Percentiles rank a stretch among this genome's conserved stretches.
phyloP scores from a whole-genome alignment of 257 asterid species.

The Solanum clarkiae region DNA sequence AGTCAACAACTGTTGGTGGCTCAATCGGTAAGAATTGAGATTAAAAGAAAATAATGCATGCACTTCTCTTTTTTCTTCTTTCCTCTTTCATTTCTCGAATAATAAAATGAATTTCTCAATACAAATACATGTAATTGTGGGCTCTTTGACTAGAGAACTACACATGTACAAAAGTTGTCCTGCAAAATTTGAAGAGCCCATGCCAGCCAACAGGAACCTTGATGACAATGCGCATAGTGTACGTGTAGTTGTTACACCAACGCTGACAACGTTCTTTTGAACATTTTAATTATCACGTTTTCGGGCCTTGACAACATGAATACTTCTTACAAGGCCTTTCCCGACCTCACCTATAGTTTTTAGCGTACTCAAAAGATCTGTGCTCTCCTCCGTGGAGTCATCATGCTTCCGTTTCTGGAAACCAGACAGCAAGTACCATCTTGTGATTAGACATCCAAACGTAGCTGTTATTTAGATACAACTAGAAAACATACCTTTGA shows the following conservation, averaged over 20 bases:
- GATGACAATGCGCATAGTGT: background rate
- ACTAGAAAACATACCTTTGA: slow-evolving; percentile 37
- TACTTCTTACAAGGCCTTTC: slow-evolving; percentile 73
- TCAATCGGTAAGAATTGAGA: background rate
- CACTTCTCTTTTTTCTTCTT: background rate
- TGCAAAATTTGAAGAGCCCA: background rate
- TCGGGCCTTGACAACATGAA: slow-evolving; percentile 62
- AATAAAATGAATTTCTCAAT: background rate
- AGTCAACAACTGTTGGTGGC: background rate
- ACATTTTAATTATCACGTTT: slow-evolving; percentile 17
- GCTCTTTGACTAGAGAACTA: background rate
- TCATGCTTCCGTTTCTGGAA: slow-evolving; percentile 80
- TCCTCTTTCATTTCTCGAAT: background rate
- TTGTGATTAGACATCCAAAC: background rate
- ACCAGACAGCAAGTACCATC: background rate
- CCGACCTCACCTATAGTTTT: slow-evolving; percentile 70
- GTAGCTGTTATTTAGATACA: background rate
- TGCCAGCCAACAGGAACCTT: background rate
- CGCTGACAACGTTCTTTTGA: background rate
- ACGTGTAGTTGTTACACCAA: background rate
- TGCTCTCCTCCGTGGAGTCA: slow-evolving; percentile 14
- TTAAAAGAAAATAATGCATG: background rate
- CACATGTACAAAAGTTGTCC: background rate
- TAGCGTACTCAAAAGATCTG: slow-evolving; percentile 29
- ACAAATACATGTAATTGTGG: background rate